phyloP scores from a whole-genome alignment of 2,329 filamentous ascomycete species.

The Ploettnerulaceae sp. region DNA sequence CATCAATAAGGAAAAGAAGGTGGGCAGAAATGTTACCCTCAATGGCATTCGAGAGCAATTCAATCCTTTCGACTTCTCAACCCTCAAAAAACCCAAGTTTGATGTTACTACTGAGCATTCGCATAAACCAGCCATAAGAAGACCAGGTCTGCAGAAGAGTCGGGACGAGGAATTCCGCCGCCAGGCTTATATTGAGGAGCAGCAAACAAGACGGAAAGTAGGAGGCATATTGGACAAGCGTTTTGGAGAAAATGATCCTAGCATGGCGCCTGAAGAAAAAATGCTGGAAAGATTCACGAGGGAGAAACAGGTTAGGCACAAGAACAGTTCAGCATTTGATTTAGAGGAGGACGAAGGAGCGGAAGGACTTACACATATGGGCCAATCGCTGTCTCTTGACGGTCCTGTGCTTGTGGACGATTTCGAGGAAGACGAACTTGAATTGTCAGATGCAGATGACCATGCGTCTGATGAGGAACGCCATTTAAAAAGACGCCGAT shows the following conservation, averaged over 20 bases:
- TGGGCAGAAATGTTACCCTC: constrained; percentile 72
- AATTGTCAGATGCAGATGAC: constrained; percentile 51
- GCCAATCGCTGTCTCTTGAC: constrained; percentile 65
- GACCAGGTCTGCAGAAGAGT: constrained; percentile 81
- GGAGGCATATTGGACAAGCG: constrained; percentile 89
- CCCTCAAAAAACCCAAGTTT: constrained; percentile 75
- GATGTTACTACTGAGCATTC: constrained; percentile 58
- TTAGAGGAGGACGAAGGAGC: constrained; percentile 74
- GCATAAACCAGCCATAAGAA: constrained; percentile 57
- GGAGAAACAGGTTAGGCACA: constrained; percentile 77
- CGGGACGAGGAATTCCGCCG: constrained; percentile 69
- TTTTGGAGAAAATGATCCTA: constrained; percentile 92
- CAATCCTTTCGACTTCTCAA: constrained; percentile 95
- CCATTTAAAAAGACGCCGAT: constrained; percentile 53
- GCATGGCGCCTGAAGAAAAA: constrained; percentile 88
- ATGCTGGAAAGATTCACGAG: constrained; percentile 86
- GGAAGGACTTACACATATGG: constrained; percentile 77
- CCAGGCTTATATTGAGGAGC: constrained; percentile 46
- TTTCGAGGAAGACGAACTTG: constrained; percentile 72
- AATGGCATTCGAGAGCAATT: constrained; percentile 89
- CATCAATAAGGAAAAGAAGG: constrained; percentile 64
- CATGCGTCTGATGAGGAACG: constrained; percentile 51
- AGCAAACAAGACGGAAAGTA: constrained; percentile 84
- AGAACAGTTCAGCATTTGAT: constrained; percentile 79
- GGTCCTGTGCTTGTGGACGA: constrained; percentile 57